Evolutionary conservation across 1,284 basidiomycete species (phyloP).

Genomic region (Moesziomyces antarcticus): DNA sequence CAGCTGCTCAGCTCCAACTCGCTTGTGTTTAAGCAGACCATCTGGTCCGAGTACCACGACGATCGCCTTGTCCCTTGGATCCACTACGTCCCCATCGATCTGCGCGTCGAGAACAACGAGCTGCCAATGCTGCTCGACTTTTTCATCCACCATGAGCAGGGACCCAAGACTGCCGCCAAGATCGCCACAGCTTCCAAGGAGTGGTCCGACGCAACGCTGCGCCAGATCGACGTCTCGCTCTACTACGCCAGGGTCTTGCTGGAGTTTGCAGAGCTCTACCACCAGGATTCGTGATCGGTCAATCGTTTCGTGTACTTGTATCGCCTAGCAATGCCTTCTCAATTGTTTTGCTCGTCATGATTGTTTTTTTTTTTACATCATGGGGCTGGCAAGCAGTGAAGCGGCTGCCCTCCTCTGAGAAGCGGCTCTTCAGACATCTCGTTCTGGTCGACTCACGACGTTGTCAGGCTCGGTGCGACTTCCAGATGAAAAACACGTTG

Average conservation of each 20-base stretch:
- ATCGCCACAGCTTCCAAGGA: slow-evolving; percentile 21
- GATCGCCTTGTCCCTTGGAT: slow-evolving; percentile 40
- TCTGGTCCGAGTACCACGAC: slow-evolving; percentile 45
- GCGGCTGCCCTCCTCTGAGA: no score
- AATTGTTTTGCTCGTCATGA: no score
- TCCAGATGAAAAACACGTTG: no score
- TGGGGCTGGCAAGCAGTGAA: no score
- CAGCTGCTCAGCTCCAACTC: slow-evolving; percentile 35
- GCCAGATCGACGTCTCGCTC: slow-evolving; percentile 30
- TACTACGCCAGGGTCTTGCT: slow-evolving; percentile 32
- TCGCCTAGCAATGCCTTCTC: no score
- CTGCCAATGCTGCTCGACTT: slow-evolving; percentile 36
- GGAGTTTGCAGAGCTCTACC: slow-evolving; percentile 25
- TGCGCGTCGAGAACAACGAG: slow-evolving; percentile 30
- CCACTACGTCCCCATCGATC: slow-evolving; percentile 34
- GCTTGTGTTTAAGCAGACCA: slow-evolving; percentile 36
- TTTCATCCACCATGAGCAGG: slow-evolving; percentile 29
- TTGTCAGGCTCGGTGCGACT: no score
- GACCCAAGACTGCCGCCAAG: slow-evolving; percentile 14
- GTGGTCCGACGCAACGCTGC: slow-evolving; percentile 23
- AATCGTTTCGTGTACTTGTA: no score
- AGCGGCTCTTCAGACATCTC: no score
- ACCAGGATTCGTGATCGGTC: not conserved
- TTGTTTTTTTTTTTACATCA: no score
- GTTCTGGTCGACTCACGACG: no score